A percentile compares a stretch with the other conserved stretches of the same genome.
Evolutionary conservation across 1,139 yeast genomes (phyloP).

Genomic region (Blastobotrys aristatus): DNA sequence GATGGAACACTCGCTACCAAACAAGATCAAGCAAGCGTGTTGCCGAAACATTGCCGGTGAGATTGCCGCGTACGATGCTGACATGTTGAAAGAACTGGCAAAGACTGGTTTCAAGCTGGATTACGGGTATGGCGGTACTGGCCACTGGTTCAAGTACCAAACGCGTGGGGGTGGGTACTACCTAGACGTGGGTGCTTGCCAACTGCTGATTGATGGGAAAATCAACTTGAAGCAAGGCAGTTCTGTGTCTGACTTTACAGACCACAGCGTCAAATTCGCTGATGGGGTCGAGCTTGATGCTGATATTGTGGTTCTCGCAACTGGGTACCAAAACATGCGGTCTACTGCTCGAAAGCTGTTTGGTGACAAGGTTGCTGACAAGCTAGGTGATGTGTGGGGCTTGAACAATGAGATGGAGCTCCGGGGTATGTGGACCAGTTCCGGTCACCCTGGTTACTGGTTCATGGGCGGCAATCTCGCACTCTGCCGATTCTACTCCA

Average conservation of each 20-base stretch:
- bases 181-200: slow-evolving; percentile 43
- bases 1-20: slow-evolving; percentile 27
- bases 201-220: slow-evolving; percentile 38
- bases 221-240: slow-evolving; percentile 39
- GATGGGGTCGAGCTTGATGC: slow-evolving; percentile 39
- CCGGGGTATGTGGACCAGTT: slow-evolving; percentile 21
- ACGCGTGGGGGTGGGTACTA: slow-evolving; percentile 46
- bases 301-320: slow-evolving; percentile 42
- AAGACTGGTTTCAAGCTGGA: slow-evolving; percentile 40
- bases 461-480: slow-evolving; percentile 24
- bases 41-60: slow-evolving; percentile 34
- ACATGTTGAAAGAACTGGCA: slow-evolving; percentile 32
- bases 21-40: slow-evolving; percentile 27
- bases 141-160: slow-evolving; percentile 39
- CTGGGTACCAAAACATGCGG: slow-evolving; percentile 42
- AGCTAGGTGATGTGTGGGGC: slow-evolving; percentile 27
- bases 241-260: slow-evolving; percentile 34
- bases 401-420: slow-evolving; percentile 25
- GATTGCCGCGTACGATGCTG: slow-evolving; percentile 37
- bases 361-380: slow-evolving; percentile 16
- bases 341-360: slow-evolving; percentile 38
- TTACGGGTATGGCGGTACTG: slow-evolving; percentile 43
- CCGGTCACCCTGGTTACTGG: slow-evolving; percentile 24
- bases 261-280: slow-evolving; percentile 36
- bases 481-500: slow-evolving; percentile 22